Evolutionary conservation across 2,329 filamentous ascomycete genomes (phyloP), one percentile per base, ranked within the genome.

Genomic region (Diaporthe sp.): DNA sequence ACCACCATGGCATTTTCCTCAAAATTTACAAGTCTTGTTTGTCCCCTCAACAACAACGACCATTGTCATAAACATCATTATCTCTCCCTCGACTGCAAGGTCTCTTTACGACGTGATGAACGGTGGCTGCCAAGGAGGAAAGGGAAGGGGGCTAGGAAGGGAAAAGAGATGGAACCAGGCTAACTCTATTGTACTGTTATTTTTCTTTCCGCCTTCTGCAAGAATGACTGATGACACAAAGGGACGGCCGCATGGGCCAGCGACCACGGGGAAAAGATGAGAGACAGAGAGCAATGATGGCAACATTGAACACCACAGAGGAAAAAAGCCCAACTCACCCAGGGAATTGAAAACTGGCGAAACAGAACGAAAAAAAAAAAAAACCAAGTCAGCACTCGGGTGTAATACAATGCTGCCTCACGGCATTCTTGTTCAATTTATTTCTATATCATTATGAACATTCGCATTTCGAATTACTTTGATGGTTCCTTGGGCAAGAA

Each of bases 381-480:
- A 74, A 31, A 4, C 28, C 39, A 74, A 60, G 53, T 57, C 75
- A 60, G 58, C 65, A 39, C 63, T 72, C 68, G 65, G 55, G 74
- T 70, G 81, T 55, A 81, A 82, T 85, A 86, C 84, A 86, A 84
- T 83, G 85, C 82, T 87, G 86, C 86, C 87, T 87, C 86, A 79
- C 86, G 86, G 86, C 85, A 85, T 81, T 81, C 85, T 85, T 53
- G 71, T 70, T 72, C 53, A 49, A 72, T n/a, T 55, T 25, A 5
- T 75, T 72, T 57, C 28, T 47, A 34, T 70, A 70, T 39, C 34
- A 55, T 68, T 8, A 39, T 53, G 47, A 47, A 53, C 63, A 37
- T 37, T 37, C 34, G 22, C 47, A 39, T 28, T 53, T 28, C 65
- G 65, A 22, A 63, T 22, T 44, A 34, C 25, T 73, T 22, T 22